phyloP scores from a whole-genome alignment of 768 basidiomycete species.

The Mycena rosella region DNA sequence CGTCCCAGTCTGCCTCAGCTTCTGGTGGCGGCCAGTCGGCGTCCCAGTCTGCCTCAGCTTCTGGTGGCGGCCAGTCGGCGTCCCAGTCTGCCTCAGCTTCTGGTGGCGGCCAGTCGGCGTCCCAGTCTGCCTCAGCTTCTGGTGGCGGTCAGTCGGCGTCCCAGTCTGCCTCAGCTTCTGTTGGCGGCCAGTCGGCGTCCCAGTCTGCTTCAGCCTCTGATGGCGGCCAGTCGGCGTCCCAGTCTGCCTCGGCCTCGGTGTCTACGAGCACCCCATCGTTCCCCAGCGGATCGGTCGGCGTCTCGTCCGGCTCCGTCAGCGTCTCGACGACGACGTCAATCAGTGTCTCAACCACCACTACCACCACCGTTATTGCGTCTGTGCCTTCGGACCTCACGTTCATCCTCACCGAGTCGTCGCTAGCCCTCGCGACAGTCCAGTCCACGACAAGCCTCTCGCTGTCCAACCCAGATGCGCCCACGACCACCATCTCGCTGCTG shows the following conservation, averaged over 20 bases:
- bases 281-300: constrained; percentile 13
- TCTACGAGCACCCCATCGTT: constrained; percentile 11
- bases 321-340: background rate
- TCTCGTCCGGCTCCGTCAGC: background rate
- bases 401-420: constrained; percentile 57
- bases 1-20: too few relatives aligned
- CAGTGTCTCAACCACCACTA: constrained; percentile 33
- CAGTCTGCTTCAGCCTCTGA: too few relatives aligned
- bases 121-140: too few relatives aligned
- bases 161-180: background rate
- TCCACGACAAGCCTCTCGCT: constrained; percentile 42
- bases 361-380: constrained; percentile 36
- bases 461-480: constrained; percentile 59
- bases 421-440: constrained; percentile 52
- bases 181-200: background rate
- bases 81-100: too few relatives aligned
- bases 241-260: too few relatives aligned
- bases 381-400: constrained; percentile 59
- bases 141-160: background rate
- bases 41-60: too few relatives aligned
- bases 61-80: too few relatives aligned
- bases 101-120: background rate
- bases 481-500: constrained; percentile 47
- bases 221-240: too few relatives aligned
- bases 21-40: background rate